Evolutionary conservation across 305 asterid species (phyloP).

Genomic region (Striga hermonthica): DNA sequence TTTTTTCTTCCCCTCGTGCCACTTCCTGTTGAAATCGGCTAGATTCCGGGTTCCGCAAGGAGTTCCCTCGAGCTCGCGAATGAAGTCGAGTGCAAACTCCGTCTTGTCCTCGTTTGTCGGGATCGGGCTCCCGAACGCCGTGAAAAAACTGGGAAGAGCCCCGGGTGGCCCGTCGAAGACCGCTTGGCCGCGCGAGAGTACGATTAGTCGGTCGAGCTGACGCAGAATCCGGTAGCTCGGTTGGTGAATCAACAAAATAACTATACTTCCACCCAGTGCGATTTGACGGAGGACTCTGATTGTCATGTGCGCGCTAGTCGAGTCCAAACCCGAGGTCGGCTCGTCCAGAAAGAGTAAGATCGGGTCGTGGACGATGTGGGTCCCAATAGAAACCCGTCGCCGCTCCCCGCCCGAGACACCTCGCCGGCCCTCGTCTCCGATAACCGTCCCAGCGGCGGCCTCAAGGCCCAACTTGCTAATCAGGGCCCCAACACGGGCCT

Average conservation of each 20-base stretch:
- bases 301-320: conserved; percentile 83
- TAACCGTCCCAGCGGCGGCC: conserved; percentile 60
- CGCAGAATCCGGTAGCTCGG: conserved; percentile 66
- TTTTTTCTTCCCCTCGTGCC: conserved; percentile 37
- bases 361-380: conserved; percentile 79
- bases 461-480: conserved; percentile 70
- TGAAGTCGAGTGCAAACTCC: conserved; percentile 66
- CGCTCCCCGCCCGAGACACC: conserved; percentile 91
- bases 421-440: conserved; percentile 82
- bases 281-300: conserved; percentile 67
- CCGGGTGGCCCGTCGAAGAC: conserved; percentile 59
- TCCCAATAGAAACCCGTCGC: conserved; percentile 80
- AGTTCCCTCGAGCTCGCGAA: conserved; percentile 55
- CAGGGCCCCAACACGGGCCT: conserved; percentile 56
- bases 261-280: conserved; percentile 72
- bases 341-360: conserved; percentile 72
- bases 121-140: conserved; percentile 58
- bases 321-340: conserved; percentile 82
- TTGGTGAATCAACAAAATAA: conserved; percentile 73
- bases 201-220: conserved; percentile 55
- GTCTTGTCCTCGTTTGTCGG: conserved; percentile 56
- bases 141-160: conserved; percentile 45
- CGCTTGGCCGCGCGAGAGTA: conserved; percentile 64
- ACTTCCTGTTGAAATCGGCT: conserved; percentile 51
- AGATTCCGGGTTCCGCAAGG: conserved; percentile 46